Percentiles rank a stretch among this genome's conserved stretches.
phyloP scores from a whole-genome alignment of 2,329 filamentous ascomycete species.

The Epichloe amarillans region DNA sequence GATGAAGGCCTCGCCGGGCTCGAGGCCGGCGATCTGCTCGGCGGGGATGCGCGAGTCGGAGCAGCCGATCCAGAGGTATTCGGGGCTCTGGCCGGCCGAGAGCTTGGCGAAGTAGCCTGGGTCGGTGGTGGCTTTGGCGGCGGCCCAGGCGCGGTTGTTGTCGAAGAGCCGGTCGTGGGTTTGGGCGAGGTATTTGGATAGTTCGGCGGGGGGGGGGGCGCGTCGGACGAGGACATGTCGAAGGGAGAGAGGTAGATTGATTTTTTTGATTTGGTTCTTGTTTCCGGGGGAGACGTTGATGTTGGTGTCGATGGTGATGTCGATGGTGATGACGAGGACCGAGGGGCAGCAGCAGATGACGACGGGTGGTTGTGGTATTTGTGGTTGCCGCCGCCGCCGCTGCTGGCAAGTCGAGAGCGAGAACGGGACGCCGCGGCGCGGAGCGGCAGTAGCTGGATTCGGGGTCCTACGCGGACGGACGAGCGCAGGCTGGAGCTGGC shows the following conservation, averaged over 20 bases:
- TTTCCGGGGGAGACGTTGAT: not conserved
- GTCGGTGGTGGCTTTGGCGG: conserved; percentile 41
- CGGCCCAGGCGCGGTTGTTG: conserved; percentile 54
- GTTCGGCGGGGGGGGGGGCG: not conserved
- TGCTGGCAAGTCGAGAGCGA: not conserved
- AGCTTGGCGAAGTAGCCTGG: conserved; percentile 54
- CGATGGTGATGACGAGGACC: not conserved
- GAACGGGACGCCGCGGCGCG: not conserved
- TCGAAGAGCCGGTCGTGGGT: conserved; percentile 56
- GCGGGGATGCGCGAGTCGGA: conserved; percentile 86
- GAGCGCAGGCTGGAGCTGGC: no score
- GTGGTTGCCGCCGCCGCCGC: not conserved
- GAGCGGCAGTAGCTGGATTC: not conserved
- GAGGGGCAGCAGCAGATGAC: not conserved
- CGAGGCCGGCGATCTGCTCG: conserved; percentile 68
- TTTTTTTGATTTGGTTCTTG: no score
- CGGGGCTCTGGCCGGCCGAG: conserved; percentile 49
- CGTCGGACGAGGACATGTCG: conserved; percentile 2
- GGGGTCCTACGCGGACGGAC: not conserved
- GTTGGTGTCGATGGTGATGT: not conserved
- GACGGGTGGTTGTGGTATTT: not conserved
- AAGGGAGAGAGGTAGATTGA: not conserved
- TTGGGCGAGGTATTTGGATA: conserved; percentile 39
- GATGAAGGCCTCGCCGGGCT: conserved; percentile 85
- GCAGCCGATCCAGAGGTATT: conserved; percentile 83